phyloP scores from a whole-genome alignment of 345 rosid genomes.

The Eucalyptus sp. region DNA sequence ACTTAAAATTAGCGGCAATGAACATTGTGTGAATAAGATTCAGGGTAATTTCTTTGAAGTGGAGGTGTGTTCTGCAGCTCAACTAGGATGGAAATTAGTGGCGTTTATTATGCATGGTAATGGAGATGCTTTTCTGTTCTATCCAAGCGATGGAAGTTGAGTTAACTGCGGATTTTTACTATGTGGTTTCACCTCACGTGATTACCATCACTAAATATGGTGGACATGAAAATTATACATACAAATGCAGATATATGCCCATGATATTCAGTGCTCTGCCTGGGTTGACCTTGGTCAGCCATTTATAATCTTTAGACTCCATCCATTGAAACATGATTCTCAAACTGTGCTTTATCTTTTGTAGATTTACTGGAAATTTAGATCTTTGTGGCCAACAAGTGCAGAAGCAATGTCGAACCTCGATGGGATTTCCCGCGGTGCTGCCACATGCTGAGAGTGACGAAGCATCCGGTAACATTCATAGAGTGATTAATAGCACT shows the following conservation, averaged over 20 bases:
- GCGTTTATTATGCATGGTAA: not conserved
- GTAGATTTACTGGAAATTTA: slow-evolving; percentile 69
- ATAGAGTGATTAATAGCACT: not conserved
- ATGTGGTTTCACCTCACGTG: not conserved
- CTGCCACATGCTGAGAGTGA: slow-evolving; percentile 87
- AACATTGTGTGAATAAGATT: not conserved
- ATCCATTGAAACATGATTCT: not conserved
- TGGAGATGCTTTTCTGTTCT: not conserved
- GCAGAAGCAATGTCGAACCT: slow-evolving; percentile 80
- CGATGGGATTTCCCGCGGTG: slow-evolving; percentile 95
- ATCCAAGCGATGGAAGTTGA: not conserved
- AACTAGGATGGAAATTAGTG: not conserved
- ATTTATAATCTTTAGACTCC: not conserved
- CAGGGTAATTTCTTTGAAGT: not conserved
- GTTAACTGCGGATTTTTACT: not conserved
- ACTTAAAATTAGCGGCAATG: not conserved
- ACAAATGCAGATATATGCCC: not conserved
- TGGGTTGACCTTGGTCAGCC: not conserved
- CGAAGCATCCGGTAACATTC: slow-evolving; percentile 57
- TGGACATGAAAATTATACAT: not conserved
- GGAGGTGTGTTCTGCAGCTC: not conserved
- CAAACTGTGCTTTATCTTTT: not conserved
- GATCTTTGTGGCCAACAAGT: slow-evolving; percentile 93
- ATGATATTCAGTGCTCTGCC: not conserved
- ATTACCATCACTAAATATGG: not conserved